Evolutionary conservation across 2,329 filamentous ascomycete species (phyloP).

Genomic region (Aspergillus sp.): DNA sequence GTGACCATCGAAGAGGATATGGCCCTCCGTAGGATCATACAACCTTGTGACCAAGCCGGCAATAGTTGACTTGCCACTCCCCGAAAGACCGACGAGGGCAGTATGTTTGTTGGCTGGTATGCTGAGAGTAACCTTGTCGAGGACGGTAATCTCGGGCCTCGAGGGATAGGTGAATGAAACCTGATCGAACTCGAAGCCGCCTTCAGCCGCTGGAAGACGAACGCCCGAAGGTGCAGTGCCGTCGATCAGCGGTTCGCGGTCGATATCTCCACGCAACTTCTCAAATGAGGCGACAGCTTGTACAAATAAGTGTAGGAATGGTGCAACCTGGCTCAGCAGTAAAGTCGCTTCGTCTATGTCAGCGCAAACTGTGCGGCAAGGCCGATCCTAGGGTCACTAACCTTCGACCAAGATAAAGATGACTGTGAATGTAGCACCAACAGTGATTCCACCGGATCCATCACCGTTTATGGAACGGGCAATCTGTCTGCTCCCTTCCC

Average conservation of each 20-base stretch:
- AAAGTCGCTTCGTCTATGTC: conserved; percentile 31
- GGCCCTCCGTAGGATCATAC: conserved; percentile 36
- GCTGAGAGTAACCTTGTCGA: conserved; percentile 31
- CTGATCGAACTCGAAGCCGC: conserved; percentile 31
- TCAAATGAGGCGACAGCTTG: conserved; percentile 54
- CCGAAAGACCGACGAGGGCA: conserved; percentile 51
- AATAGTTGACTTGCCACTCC: conserved; percentile 54
- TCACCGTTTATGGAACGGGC: conserved; percentile 30
- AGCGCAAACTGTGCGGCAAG: too few species aligned
- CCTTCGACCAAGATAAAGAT: conserved; percentile 35
- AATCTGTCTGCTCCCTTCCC: conserved; percentile 62
- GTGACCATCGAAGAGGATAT: conserved; percentile 30
- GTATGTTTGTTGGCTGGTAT: conserved; percentile 40
- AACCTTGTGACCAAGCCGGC: conserved; percentile 38
- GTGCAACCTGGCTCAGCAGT: conserved; percentile 39
- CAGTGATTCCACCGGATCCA: conserved; percentile 21
- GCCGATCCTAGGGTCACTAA: too few species aligned
- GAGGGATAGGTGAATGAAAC: conserved; percentile 40
- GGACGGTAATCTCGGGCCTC: conserved; percentile 35
- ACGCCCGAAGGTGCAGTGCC: conserved; percentile 21
- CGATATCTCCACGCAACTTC: conserved; percentile 59
- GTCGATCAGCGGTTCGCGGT: conserved; percentile 51
- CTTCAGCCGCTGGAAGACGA: conserved; percentile 15
- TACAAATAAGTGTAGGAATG: conserved; percentile 49
- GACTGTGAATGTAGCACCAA: conserved; percentile 38